Evolutionary conservation across 345 rosid species (phyloP).

Genomic region (Psidium guajava): DNA sequence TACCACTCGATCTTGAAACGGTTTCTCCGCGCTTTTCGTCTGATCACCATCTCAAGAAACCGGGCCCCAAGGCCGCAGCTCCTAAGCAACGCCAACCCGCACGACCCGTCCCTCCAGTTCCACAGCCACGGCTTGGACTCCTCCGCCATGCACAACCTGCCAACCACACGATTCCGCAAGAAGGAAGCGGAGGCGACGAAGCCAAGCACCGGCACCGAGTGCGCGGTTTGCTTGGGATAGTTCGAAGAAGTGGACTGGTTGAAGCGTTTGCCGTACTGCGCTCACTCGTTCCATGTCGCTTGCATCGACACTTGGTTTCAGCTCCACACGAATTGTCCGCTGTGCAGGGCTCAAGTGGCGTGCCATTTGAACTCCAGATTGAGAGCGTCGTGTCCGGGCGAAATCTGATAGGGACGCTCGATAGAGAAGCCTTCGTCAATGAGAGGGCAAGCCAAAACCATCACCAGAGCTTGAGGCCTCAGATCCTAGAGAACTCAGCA

Average conservation of each 20-base stretch:
- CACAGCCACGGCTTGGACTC: constrained; percentile 18
- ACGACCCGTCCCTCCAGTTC: constrained; percentile 1
- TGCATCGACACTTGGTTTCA: constrained; percentile 32
- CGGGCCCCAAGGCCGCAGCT: background rate
- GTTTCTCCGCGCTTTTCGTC: background rate
- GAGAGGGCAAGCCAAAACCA: background rate
- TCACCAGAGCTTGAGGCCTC: background rate
- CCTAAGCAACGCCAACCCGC: background rate
- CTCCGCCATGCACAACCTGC: constrained; percentile 13
- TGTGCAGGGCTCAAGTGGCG: constrained; percentile 15
- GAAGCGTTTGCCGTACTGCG: constrained; percentile 18
- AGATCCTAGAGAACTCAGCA: background rate
- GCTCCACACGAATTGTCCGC: constrained; percentile 26
- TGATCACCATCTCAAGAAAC: background rate
- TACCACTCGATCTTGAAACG: constrained; percentile 8
- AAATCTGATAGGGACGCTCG: constrained; percentile 1
- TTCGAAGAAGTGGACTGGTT: constrained; percentile 28
- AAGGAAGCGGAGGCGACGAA: constrained; percentile 2
- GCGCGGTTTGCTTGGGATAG: constrained; percentile 33
- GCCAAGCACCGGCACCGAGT: constrained; percentile 7
- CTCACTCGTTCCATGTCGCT: constrained; percentile 19
- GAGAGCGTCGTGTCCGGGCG: constrained; percentile 4
- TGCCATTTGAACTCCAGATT: background rate
- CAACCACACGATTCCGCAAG: constrained; percentile 7
- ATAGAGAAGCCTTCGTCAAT: constrained; percentile 3